Base-by-base conservation (phyloP, 2,329 filamentous ascomycete species). In the Diaporthe citriasiana region DNA sequence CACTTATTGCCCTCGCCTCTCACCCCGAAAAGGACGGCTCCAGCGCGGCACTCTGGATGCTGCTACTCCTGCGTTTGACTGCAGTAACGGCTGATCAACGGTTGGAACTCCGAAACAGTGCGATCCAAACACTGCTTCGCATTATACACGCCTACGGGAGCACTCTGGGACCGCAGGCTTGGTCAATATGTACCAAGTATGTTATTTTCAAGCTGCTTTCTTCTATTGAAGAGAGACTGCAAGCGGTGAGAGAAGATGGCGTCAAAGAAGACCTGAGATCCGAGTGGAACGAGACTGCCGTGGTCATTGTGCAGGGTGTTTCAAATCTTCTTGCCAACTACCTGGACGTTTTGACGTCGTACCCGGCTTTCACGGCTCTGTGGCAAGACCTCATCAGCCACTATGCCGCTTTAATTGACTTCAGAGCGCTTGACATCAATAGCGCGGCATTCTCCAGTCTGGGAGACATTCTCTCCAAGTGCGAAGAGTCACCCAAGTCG, bases 71-170 rank as follows among this genome's bases (percentile, higher is more conserved):
- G 4, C 87, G 93, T 40, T 84, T 97, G 3, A 93, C 93, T 0
- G 88, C 90, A 0, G 91, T 95, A 10, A 93, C 94, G 1, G 89
- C 89, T 1, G 93, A 95, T 79, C 89, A 91, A 50, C 89, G 93
- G 60, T 85, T 93, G 3, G 95, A 97, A 80, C 87, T 97, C 56
- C 89, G 94, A 56, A 96, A 96, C 78, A 95, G 94, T 75, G 95
- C 95, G 1, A 94, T 98, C 30, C 96, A 98, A 81, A 98, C 96
- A 0, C 85, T 98, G 4, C 88, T 98, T 72, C 91, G 95, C 59
- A 98, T 98, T 27, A 95, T 98, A 76, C 95, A 98, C 81, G 95
- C 94, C 1, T 97, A 97, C 76, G 95, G 95, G 15, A 93, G 95
- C 77, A 92, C 93, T 70, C 87, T 98, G 6, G 92, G 89, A 53